Base-by-base conservation (phyloP, 768 basidiomycete species). In the Tylopilus subfusipes region DNA sequence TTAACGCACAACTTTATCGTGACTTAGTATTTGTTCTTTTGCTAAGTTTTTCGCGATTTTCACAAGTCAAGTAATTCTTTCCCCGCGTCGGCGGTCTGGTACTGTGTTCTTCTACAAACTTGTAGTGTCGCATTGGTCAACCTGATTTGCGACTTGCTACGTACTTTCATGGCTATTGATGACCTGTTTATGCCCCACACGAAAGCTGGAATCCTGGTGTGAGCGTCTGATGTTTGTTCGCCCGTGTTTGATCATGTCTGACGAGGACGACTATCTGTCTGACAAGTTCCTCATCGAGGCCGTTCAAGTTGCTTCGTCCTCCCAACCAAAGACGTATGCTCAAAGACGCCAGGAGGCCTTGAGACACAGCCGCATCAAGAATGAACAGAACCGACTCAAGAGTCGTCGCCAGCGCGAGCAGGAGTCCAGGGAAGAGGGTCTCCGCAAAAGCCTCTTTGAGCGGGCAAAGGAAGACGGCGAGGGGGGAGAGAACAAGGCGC, bases 261-360 rank as follows among this genome's bases (percentile, higher is more conserved):
- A 82, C 57, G 83, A 81, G 55, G 90, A 93, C 63, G 90, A 93
- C 74, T 94, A 93, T 66, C 80, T 94, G 48, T 92, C 90, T 30
- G 89, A 92, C 76, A 93, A 90, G 65, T 93, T 93, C 70, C 78
- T 93, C 5, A 60, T 76, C 44, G 75, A 77, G 1, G 47, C 74
- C n/a, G 53, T n/a, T n/a, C n/a, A n/a, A n/a, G n/a, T 65, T 19
- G 30, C 75, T 9, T 52, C 68, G 30, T 57, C 70, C 12, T 61
- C 76, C 7, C 61, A 73, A 2, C 73, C 83, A 10, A 82, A 80
- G 58, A 88, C 89, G 0, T 94, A 94, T 63, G 73, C 77, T 16
- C 81, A 90, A 61, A 75, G 82, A 43, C 84, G 91, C 13, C 86
- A 84, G 66, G 82, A 89, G 53, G 83, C 83, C 1, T 63, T 80